These are phyloP conservation scores for Microsporum audouinii DNA, from an alignment of 2,329 filamentous ascomycete genomes.

Conservation along the genomic window DNA sequence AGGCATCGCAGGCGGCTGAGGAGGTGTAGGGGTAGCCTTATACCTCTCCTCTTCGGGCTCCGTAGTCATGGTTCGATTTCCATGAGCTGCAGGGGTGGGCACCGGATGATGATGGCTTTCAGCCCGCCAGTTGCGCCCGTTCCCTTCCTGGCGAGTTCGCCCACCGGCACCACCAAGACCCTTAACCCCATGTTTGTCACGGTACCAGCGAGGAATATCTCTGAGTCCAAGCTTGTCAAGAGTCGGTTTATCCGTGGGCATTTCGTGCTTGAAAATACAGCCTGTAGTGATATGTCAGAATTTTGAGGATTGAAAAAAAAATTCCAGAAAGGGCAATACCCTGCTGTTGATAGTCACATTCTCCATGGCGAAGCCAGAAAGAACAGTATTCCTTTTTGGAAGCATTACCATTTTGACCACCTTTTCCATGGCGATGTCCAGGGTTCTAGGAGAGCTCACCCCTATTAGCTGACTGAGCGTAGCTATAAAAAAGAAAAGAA, in stretches of 20 bases:
- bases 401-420: neutral
- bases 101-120: neutral
- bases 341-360: conserved; percentile 74
- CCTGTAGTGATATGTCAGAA: conserved; percentile 30
- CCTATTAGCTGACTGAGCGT: neutral
- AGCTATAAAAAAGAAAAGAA: neutral
- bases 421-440: conserved; percentile 6
- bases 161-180: neutral
- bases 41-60: neutral
- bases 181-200: conserved; percentile 33
- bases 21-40: neutral
- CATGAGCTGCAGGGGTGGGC: neutral
- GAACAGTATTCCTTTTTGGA: conserved; percentile 34
- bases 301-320: neutral
- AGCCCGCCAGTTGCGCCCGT: neutral
- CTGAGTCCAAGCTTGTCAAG: conserved; percentile 58
- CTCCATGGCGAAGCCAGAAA: conserved; percentile 77
- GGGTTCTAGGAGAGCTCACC: neutral
- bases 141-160: conserved; percentile 2
- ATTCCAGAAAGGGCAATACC: conserved; percentile 27
- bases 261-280: conserved; percentile 82
- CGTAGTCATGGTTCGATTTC: neutral
- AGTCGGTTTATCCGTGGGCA: conserved; percentile 58
- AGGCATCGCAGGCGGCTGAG: neutral
- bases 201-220: conserved; percentile 46